phyloP scores from a whole-genome alignment of 2,329 filamentous ascomycete genomes.

The Orbilia oligospora region DNA sequence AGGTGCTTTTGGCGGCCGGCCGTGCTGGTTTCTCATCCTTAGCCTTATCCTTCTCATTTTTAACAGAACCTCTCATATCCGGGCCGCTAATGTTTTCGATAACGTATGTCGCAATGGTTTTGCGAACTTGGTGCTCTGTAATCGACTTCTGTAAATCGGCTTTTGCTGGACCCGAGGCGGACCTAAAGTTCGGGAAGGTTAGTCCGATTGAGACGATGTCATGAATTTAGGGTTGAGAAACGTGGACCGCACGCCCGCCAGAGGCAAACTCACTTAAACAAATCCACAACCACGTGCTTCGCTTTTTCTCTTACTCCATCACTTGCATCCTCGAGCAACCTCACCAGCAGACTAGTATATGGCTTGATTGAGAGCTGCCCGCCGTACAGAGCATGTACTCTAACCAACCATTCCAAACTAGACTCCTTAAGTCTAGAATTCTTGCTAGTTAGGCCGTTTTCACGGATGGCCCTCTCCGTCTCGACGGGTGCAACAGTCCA shows the following conservation, averaged over 20 bases:
- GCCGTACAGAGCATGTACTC: slow-evolving; percentile 72
- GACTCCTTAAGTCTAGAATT: slow-evolving; percentile 87
- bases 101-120: slow-evolving; percentile 86
- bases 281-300: slow-evolving; percentile 84
- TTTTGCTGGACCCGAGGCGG: slow-evolving; percentile 85
- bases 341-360: slow-evolving; percentile 87
- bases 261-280: slow-evolving; percentile 78
- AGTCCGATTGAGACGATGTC: background rate
- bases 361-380: slow-evolving; percentile 80
- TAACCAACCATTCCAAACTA: slow-evolving; percentile 86
- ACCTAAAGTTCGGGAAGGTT: slow-evolving; percentile 69
- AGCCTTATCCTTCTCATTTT: slow-evolving; percentile 43
- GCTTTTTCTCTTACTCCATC: slow-evolving; percentile 87
- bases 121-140: slow-evolving; percentile 85
- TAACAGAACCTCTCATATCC: slow-evolving; percentile 56
- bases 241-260: background rate
- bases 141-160: slow-evolving; percentile 90
- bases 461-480: slow-evolving; percentile 84
- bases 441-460: slow-evolving; percentile 82
- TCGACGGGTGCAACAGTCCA: slow-evolving; percentile 79
- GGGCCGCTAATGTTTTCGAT: slow-evolving; percentile 76
- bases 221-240: slow-evolving; percentile 10
- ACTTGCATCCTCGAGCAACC: slow-evolving; percentile 90
- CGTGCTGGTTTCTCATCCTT: slow-evolving; percentile 31
- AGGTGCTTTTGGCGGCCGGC: slow-evolving; percentile 61